Evolutionary conservation across 345 rosid species (phyloP), one percentile per base, ranked within the genome.

Genomic region (Ceriops decandra): DNA sequence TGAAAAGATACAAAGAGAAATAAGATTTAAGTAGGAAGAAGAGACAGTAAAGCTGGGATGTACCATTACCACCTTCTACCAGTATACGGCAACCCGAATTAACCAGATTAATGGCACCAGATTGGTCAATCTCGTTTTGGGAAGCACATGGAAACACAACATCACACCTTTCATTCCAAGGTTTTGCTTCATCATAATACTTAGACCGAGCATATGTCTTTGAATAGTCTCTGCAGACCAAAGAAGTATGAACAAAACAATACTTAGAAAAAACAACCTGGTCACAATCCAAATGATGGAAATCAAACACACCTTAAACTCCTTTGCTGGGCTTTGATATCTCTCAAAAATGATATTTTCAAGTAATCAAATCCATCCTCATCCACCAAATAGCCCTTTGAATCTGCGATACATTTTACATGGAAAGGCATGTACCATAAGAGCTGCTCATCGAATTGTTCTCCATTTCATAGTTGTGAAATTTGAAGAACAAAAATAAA

Each of bases 171-270:
- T 95, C 99, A 63, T 53, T 86, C 99, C 99, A 95, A 36, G 98
- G 99, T 70, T 95, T 95, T 73, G 93, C 87, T 76, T 90, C 98
- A 73, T 95, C 99, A 76, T 85, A 91, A 82, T 95, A 95, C 76
- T 95, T 95, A 20, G 98, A 85, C 63, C 97, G 86, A 38, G 96
- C 98, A 79, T 95, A 95, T n/a, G 99, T 88, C 86, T 95, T 95
- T 36, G 98, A 88, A 78, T 95, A 95, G 77, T 95, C 98, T 79
- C 99, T 95, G 88, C 80, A 84, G 61, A 79, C 49, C 67, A 59
- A 57, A 72, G 20, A 76, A 30, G 63, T 2, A 69, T 60, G 24
- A 56, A 57, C 60, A 68, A 71, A 61, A 68, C 11, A 47, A 36
- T 28, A 52, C 59, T 13, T 15, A 62, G 60, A 52, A 16, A 74